Conservation (phyloP, 2,329 filamentous ascomycete genomes). For the Lachnellula arida region DNA sequence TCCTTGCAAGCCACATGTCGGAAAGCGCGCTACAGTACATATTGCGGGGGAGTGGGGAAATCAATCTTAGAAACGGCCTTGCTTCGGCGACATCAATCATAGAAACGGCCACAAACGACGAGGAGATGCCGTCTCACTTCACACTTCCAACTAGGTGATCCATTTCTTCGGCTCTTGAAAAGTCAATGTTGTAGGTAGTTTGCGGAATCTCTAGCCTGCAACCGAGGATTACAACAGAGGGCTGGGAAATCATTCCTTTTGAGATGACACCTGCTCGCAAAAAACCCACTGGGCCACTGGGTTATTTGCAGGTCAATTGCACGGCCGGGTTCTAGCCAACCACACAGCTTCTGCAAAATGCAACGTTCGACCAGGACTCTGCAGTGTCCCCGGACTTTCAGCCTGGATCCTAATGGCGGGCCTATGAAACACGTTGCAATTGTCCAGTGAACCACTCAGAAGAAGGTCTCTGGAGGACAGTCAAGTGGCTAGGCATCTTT, state of each 20-base stretch:
- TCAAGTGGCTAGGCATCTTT: neutral
- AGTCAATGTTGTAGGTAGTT: neutral
- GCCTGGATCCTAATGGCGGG: neutral
- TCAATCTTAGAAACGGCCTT: constrained; percentile 1
- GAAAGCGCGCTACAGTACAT: neutral
- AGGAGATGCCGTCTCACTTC: neutral
- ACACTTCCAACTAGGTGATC: too few species aligned
- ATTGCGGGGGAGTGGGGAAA: constrained; percentile 1
- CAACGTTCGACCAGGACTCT: constrained; percentile 1
- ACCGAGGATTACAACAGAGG: neutral
- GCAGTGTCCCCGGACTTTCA: neutral
- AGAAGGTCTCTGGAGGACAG: neutral
- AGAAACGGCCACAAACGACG: neutral
- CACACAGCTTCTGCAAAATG: constrained; percentile 1
- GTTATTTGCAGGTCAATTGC: neutral
- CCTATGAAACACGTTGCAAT: neutral
- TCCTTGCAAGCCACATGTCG: neutral
- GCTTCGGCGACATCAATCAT: constrained; percentile 6
- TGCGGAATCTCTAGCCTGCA: neutral
- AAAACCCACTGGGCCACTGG: neutral
- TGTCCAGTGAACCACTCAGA: neutral
- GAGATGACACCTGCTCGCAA: neutral
- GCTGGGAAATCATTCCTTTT: neutral
- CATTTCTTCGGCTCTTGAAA: neutral
- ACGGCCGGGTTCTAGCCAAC: neutral